Evolutionary conservation across 306 rosid genomes (phyloP).

Genomic region (Lathyrus sativus): DNA sequence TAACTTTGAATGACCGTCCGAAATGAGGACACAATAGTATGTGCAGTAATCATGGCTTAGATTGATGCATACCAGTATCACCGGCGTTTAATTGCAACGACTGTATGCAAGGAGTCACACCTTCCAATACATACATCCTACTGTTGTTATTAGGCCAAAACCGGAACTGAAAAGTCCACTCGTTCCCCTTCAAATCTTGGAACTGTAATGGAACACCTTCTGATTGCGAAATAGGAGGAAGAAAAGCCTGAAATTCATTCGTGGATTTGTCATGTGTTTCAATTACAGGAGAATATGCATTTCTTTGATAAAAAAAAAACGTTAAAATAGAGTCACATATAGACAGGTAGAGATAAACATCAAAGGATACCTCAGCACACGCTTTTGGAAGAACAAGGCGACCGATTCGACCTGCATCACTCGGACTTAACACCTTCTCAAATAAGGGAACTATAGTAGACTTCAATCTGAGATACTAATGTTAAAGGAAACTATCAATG

Average conservation of each 20-base stretch:
- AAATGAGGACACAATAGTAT: too few species aligned
- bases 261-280: slow-evolving; percentile 25
- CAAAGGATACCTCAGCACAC: slow-evolving; percentile 80
- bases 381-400: slow-evolving; percentile 98
- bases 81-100: slow-evolving; percentile 78
- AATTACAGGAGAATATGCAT: slow-evolving; percentile 15
- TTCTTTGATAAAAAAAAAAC: slow-evolving; percentile 1
- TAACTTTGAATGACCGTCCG: too few species aligned
- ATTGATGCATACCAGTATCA: slow-evolving; percentile 76
- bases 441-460: slow-evolving; percentile 88
- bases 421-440: slow-evolving; percentile 93
- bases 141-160: slow-evolving; percentile 99
- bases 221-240: slow-evolving; percentile 81
- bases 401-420: slow-evolving; percentile 98
- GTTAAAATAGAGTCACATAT: slow-evolving; percentile 4
- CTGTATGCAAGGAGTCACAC: slow-evolving; percentile 96
- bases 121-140: slow-evolving; percentile 98
- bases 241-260: slow-evolving; percentile 68
- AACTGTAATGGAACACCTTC: slow-evolving; percentile 87
- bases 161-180: slow-evolving; percentile 97
- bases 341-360: too few species aligned
- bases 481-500: slow-evolving; percentile 56
- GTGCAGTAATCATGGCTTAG: slow-evolving; percentile 13
- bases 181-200: slow-evolving; percentile 86
- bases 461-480: slow-evolving; percentile 66